Conservation (phyloP, 2,329 filamentous ascomycete species). For the Beauveria sp. region DNA sequence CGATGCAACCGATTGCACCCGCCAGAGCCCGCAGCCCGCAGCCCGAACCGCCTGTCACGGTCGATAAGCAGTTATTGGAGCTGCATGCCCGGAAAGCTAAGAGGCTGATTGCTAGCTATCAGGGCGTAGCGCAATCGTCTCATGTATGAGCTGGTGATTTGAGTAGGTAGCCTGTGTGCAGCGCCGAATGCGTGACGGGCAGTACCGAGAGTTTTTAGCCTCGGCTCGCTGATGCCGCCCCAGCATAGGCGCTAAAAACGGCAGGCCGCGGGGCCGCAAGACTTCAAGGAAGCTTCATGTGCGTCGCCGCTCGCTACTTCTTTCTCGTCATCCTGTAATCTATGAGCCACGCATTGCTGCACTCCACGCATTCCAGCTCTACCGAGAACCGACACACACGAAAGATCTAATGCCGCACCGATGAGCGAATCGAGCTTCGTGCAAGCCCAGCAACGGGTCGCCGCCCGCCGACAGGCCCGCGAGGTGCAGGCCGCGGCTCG, state of each 20-base stretch:
- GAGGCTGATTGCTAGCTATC: not conserved
- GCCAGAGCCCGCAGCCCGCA: not conserved
- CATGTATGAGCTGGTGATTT: not conserved
- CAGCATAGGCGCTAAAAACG: slow-evolving; percentile 4
- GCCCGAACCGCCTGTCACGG: not conserved
- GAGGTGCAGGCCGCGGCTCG: slow-evolving; percentile 57
- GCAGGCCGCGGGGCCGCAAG: slow-evolving; percentile 2
- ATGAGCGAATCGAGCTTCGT: slow-evolving; percentile 64
- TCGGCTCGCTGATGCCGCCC: slow-evolving; percentile 7
- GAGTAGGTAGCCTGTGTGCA: not conserved
- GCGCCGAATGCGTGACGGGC: not conserved
- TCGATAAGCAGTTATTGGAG: not conserved
- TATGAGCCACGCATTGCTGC: not conserved
- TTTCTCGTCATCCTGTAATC: not conserved
- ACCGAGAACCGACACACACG: not conserved
- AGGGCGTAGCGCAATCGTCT: not conserved
- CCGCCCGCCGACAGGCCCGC: slow-evolving; percentile 69
- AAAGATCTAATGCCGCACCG: slow-evolving; percentile 15
- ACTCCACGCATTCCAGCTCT: not conserved
- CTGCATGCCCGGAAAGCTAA: not conserved
- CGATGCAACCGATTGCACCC: no score
- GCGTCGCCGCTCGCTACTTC: not conserved
- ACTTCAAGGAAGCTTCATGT: slow-evolving; percentile 4
- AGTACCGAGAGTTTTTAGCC: slow-evolving; percentile 4
- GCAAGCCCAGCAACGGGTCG: slow-evolving; percentile 80